phyloP scores from a whole-genome alignment of 768 basidiomycete genomes.

The Collybia mongolica region DNA sequence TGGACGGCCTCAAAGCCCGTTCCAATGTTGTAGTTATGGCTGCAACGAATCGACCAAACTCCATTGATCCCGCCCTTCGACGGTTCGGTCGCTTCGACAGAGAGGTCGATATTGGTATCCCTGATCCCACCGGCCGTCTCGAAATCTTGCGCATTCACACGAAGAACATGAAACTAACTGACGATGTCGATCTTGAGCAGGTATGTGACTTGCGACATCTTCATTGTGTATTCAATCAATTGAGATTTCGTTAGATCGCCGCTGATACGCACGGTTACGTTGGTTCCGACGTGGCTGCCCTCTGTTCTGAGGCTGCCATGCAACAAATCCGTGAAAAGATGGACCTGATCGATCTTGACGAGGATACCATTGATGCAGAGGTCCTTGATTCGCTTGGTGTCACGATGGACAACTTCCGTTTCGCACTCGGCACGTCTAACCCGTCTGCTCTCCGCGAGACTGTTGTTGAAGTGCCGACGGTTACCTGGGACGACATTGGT shows the following conservation, averaged over 20 bases:
- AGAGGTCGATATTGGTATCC: slow-evolving; percentile 99
- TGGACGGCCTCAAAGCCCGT: slow-evolving; percentile 98
- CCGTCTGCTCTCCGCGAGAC: slow-evolving; percentile 99
- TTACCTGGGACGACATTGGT: slow-evolving; percentile 99
- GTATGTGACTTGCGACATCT: slow-evolving; percentile 29
- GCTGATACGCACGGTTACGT: slow-evolving; percentile 99
- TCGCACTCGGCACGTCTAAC: slow-evolving; percentile 95
- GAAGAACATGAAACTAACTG: slow-evolving; percentile 98
- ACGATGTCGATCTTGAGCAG: slow-evolving; percentile 97
- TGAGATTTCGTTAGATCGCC: slow-evolving; percentile 64
- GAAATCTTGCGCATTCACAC: slow-evolving; percentile 99
- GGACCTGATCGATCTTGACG: slow-evolving; percentile 94
- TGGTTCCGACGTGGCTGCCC: slow-evolving; percentile 94
- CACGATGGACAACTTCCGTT: slow-evolving; percentile 99
- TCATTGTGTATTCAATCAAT: no score
- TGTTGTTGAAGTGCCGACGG: slow-evolving; percentile 97
- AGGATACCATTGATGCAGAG: slow-evolving; percentile 99
- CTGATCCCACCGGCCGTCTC: slow-evolving; percentile 97
- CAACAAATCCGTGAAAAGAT: slow-evolving; percentile 99
- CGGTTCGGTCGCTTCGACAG: slow-evolving; percentile 99
- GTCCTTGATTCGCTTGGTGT: slow-evolving; percentile 98
- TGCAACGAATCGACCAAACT: slow-evolving; percentile 98
- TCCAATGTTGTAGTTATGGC: slow-evolving; percentile 99
- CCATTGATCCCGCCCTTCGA: slow-evolving; percentile 97
- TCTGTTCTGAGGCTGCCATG: slow-evolving; percentile 99